A percentile compares a stretch with the other conserved stretches of the same genome.
Evolutionary conservation across 768 basidiomycete species (phyloP).

Genomic region (Cyathus striatus): DNA sequence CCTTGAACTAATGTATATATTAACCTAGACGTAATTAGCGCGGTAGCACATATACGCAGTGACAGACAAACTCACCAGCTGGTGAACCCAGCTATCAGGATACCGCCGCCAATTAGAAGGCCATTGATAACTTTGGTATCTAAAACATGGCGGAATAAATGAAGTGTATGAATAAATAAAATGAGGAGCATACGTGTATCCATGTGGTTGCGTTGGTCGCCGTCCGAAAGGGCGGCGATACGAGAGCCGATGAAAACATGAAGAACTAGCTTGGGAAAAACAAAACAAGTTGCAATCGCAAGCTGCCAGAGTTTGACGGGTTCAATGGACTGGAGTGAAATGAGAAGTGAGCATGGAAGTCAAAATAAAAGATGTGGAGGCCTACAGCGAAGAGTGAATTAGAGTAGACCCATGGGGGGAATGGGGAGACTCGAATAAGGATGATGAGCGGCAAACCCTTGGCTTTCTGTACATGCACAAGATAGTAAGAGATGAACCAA

Average conservation of each 20-base stretch:
- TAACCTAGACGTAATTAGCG: slow-evolving; percentile 42
- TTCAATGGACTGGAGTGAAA: slow-evolving; percentile 53
- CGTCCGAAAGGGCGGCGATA: slow-evolving; percentile 71
- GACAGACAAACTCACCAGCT: slow-evolving; percentile 51
- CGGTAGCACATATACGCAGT: neutral
- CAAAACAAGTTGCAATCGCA: slow-evolving; percentile 62
- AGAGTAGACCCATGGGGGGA: slow-evolving; percentile 88
- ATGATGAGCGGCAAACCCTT: slow-evolving; percentile 81
- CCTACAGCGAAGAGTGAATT: slow-evolving; percentile 75
- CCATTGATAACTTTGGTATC: slow-evolving; percentile 65
- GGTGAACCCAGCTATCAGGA: slow-evolving; percentile 51
- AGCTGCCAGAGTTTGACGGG: slow-evolving; percentile 76
- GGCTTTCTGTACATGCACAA: slow-evolving; percentile 49
- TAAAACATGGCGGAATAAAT: slow-evolving; percentile 17
- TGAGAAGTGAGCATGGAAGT: no score
- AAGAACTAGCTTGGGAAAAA: slow-evolving; percentile 67
- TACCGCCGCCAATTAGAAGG: slow-evolving; percentile 52
- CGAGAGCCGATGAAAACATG: slow-evolving; percentile 77
- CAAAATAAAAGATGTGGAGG: slow-evolving; percentile 7
- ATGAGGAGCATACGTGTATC: slow-evolving; percentile 51
- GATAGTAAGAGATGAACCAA: no score
- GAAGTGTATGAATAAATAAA: neutral
- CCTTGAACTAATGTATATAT: slow-evolving; percentile 61
- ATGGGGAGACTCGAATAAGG: slow-evolving; percentile 74
- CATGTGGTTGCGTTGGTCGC: slow-evolving; percentile 68